These are phyloP conservation scores for Zymoseptoria tritici DNA, from an alignment of 2,329 filamentous ascomycete species.

Conservation along the genomic window DNA sequence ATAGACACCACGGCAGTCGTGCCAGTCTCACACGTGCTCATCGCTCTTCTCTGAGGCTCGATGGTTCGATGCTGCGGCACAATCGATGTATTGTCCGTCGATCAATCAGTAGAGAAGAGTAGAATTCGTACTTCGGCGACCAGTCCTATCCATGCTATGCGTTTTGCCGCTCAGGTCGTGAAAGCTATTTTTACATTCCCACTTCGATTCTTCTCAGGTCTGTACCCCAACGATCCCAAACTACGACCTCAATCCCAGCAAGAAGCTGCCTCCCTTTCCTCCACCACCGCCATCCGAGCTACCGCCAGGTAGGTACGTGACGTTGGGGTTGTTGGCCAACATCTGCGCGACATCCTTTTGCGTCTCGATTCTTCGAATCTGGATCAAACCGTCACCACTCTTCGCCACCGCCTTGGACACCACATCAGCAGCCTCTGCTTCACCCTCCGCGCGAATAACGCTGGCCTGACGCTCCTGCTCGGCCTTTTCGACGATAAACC, in stretches of 20 bases:
- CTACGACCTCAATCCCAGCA: constrained; percentile 57
- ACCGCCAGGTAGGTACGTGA: constrained; percentile 83
- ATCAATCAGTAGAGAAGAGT: constrained; percentile 12
- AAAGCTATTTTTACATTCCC: constrained; percentile 8
- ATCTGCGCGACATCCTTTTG: constrained; percentile 92
- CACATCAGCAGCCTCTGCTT: constrained; percentile 92
- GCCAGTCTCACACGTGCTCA: background rate
- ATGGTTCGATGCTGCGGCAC: background rate
- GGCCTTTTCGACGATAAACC: constrained; percentile 97
- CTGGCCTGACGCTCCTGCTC: constrained; percentile 98
- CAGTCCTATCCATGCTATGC: constrained; percentile 1
- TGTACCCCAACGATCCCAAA: background rate
- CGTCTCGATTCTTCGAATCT: constrained; percentile 96
- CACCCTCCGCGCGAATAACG: constrained; percentile 95
- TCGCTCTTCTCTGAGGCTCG: background rate
- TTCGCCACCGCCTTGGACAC: constrained; percentile 92
- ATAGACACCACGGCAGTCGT: background rate
- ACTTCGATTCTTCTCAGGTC: background rate
- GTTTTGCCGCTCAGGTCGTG: constrained; percentile 2
- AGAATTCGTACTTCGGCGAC: constrained; percentile 6
- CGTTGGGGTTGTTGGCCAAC: constrained; percentile 83
- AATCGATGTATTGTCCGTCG: background rate
- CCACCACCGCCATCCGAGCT: constrained; percentile 50
- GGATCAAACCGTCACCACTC: constrained; percentile 83
- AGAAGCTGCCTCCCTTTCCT: constrained; percentile 48